Evolutionary conservation across 768 basidiomycete genomes (phyloP).

Genomic region (Phlebiopsis gigantea): DNA sequence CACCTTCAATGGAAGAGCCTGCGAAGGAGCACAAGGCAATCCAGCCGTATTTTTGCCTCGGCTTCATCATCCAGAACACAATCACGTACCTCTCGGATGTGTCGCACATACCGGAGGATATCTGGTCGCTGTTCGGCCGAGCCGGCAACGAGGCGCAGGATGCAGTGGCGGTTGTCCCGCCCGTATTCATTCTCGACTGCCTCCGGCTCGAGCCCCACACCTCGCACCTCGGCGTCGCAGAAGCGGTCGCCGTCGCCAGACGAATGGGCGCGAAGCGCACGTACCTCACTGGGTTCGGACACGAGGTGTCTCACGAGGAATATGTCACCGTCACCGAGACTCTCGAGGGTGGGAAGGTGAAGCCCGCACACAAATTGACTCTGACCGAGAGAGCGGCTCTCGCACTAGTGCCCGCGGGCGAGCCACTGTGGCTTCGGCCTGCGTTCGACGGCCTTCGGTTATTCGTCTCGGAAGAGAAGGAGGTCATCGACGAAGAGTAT

Average conservation of each 20-base stretch:
- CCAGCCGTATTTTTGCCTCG: conserved; percentile 61
- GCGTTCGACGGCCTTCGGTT: conserved; percentile 72
- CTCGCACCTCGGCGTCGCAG: conserved; percentile 76
- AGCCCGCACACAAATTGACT: too few species aligned
- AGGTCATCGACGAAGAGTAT: conserved; percentile 52
- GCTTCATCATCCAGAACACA: conserved; percentile 61
- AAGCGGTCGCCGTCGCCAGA: conserved; percentile 52
- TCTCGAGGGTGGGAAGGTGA: conserved; percentile 12
- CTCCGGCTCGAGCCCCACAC: conserved; percentile 58
- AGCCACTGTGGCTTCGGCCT: conserved; percentile 58
- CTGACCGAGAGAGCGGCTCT: conserved; percentile 38
- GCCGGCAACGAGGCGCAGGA: conserved; percentile 16
- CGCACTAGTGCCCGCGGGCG: conserved; percentile 41
- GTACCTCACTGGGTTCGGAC: conserved; percentile 72
- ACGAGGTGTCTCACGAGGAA: conserved; percentile 75
- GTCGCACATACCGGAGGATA: conserved; percentile 69
- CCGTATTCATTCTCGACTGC: conserved; percentile 74
- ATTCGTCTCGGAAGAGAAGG: conserved; percentile 34
- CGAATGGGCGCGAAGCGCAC: conserved; percentile 55
- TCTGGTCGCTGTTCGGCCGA: conserved; percentile 48
- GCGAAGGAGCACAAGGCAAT: conserved; percentile 26
- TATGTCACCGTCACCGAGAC: conserved; percentile 52
- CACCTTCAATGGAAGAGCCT: conserved; percentile 3
- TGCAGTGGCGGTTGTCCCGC: conserved; percentile 27
- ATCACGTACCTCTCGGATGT: conserved; percentile 82